phyloP scores from a whole-genome alignment of 257 asterid species.

The Solanum clarkiae region DNA sequence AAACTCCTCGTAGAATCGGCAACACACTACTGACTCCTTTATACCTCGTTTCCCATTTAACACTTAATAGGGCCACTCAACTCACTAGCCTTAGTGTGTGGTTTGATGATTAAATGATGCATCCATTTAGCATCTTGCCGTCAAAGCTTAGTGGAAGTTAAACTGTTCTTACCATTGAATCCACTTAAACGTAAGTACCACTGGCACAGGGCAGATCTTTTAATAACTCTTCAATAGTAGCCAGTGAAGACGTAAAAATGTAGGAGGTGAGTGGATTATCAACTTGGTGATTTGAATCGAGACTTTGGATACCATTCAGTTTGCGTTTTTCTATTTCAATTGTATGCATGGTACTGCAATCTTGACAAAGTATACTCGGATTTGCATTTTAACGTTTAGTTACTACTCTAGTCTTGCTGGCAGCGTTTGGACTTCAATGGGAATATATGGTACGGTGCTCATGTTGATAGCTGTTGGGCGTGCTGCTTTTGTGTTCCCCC shows the following conservation, averaged over 20 bases:
- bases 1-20: neutral
- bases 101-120: neutral
- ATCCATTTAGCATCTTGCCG: neutral
- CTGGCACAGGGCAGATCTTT: neutral
- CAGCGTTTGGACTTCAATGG: constrained; percentile 46
- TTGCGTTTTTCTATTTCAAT: neutral
- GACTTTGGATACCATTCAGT: neutral
- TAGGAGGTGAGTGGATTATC: neutral
- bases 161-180: neutral
- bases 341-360: neutral
- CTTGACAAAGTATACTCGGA: neutral
- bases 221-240: neutral
- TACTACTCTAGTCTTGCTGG: neutral
- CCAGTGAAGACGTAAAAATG: neutral
- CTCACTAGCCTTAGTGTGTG: neutral
- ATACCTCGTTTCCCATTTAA: neutral
- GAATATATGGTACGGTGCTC: constrained; percentile 42
- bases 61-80: neutral
- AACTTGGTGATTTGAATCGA: neutral
- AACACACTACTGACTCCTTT: neutral
- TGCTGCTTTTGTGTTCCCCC: constrained; percentile 90
- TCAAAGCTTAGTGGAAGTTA: neutral
- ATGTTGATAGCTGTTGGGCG: constrained; percentile 67
- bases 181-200: neutral
- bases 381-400: neutral